Base-by-base conservation (phyloP, 2,329 filamentous ascomycete genomes). In the Botrytis hyacinthi region DNA sequence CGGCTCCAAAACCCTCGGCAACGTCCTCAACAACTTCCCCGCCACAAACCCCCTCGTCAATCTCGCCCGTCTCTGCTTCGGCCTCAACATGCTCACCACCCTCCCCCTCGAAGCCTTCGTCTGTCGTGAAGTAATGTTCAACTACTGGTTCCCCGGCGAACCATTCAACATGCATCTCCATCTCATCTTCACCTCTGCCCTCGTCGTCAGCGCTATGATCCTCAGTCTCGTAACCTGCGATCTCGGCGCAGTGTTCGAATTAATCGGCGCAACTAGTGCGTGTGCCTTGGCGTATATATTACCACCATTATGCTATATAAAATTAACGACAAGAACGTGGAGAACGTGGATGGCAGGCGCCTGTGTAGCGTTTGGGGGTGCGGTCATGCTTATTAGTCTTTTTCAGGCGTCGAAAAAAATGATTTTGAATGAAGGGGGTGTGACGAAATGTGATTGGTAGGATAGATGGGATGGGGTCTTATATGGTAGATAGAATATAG, bases 41-140 rank as follows among this genome's bases (percentile, higher is more conserved):
- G 86, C 90, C 32, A 90, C 97, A 83, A 98, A 97, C 83, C 87
- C 91, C 78, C 92, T 98, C 89, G 94, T 98, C 81, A 98, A 98
- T 83, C 87, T 99, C 74, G 96, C 96, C 35, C 92, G 96, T 71
- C 87, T 99, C 69, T 98, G 94, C 84, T 98, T 99, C 81, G 96
- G 96, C 2, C 88, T 99, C 77, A 99, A 99, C 86, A 99, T 99
- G 96, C 90, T 99, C 79, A 98, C 96, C 22, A 98, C 96, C 2
- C 86, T 99, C 51, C 96, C 96, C 0, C 91, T 99, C 74, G 96
- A 99, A 85, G 95, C 94, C 26, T 99, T 99, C 82, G 96, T 99
- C 72, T 99, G 96, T 83, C 90, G 96, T 80, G 96, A 98, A 83
- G 95, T 98, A 76, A 97, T 98, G 93, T 89, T 93, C 78, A 94